A percentile compares a stretch with the other conserved stretches of the same genome.
These are phyloP conservation scores for Isatis tinctoria DNA, from an alignment of 345 rosid species.

Conservation along the genomic window DNA sequence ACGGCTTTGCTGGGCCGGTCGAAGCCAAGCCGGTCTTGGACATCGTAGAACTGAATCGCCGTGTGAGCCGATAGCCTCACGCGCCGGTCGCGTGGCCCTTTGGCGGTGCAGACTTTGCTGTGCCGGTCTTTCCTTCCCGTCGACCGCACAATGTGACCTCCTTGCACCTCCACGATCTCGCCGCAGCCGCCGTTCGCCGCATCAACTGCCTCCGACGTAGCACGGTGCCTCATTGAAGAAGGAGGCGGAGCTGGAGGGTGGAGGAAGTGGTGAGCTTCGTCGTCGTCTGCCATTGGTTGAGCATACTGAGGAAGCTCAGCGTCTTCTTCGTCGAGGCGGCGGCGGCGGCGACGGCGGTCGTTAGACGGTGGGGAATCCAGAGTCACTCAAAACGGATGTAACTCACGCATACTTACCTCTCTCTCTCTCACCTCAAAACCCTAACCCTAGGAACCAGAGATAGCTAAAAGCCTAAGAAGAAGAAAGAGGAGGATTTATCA, in stretches of 20 bases:
- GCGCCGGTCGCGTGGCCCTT: constrained; percentile 94
- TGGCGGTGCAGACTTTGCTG: constrained; percentile 93
- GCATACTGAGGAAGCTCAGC: constrained; percentile 39
- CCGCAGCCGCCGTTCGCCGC: constrained; percentile 38
- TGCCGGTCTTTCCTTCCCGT: constrained; percentile 91
- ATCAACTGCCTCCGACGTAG: constrained; percentile 35
- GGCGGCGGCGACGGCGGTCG: constrained; percentile 32
- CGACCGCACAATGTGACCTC: constrained; percentile 97
- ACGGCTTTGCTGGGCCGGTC: constrained; percentile 97
- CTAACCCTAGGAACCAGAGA: constrained; percentile 27
- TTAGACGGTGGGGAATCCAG: constrained; percentile 32
- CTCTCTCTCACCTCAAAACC: constrained; percentile 13
- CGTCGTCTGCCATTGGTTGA: constrained; percentile 31
- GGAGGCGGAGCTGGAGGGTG: constrained; percentile 46
- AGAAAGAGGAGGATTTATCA: not conserved
- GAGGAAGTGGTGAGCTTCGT: constrained; percentile 49
- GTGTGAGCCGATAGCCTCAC: constrained; percentile 92
- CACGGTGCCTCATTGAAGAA: constrained; percentile 33
- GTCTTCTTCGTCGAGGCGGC: constrained; percentile 36
- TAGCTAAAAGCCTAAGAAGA: not conserved
- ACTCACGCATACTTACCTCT: constrained; percentile 25
- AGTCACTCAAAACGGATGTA: constrained; percentile 28
- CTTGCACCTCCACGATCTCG: constrained; percentile 94
- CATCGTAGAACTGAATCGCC: constrained; percentile 94
- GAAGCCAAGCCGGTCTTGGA: constrained; percentile 91